These are phyloP conservation scores for Mallotus repandus DNA, from an alignment of 441 rosid genomes.

Conservation along the genomic window DNA sequence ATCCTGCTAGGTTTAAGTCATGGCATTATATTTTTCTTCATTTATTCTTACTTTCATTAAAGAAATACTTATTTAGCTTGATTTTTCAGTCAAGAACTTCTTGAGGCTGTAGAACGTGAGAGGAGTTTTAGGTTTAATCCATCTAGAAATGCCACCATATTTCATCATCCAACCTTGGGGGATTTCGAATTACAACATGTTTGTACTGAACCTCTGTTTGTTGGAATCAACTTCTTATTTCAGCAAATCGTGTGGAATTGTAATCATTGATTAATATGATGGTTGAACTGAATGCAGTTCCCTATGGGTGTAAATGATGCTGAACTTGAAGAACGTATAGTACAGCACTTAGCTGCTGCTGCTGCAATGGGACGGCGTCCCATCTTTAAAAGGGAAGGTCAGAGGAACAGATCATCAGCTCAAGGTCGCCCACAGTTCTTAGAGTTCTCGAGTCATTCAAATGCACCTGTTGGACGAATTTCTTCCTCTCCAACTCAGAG, in stretches of 20 bases:
- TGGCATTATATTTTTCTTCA: background rate
- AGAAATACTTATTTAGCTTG: constrained; percentile 16
- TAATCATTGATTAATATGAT: background rate
- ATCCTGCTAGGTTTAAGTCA: constrained; percentile 60
- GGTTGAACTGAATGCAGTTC: constrained; percentile 46
- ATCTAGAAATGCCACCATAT: constrained; percentile 77
- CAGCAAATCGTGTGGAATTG: background rate
- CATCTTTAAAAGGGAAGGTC: constrained; percentile 76
- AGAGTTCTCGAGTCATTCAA: constrained; percentile 62
- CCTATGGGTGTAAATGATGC: constrained; percentile 78
- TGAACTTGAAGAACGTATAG: constrained; percentile 91
- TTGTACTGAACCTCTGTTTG: constrained; percentile 30
- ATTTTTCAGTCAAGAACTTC: constrained; percentile 76
- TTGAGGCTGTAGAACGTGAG: constrained; percentile 83
- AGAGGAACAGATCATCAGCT: constrained; percentile 65
- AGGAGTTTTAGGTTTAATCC: constrained; percentile 69
- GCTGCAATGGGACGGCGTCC: constrained; percentile 93
- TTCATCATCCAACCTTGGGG: constrained; percentile 91
- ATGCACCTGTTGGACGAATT: constrained; percentile 42
- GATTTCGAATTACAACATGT: constrained; percentile 94
- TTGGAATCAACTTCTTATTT: constrained; percentile 16
- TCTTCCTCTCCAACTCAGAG: constrained; percentile 58
- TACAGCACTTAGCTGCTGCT: constrained; percentile 95
- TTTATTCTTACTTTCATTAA: background rate
- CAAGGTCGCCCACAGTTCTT: constrained; percentile 77